Percentiles rank a stretch among this genome's conserved stretches.
Evolutionary conservation across 2,329 filamentous ascomycete genomes (phyloP).

Genomic region (Claviceps pusilla): DNA sequence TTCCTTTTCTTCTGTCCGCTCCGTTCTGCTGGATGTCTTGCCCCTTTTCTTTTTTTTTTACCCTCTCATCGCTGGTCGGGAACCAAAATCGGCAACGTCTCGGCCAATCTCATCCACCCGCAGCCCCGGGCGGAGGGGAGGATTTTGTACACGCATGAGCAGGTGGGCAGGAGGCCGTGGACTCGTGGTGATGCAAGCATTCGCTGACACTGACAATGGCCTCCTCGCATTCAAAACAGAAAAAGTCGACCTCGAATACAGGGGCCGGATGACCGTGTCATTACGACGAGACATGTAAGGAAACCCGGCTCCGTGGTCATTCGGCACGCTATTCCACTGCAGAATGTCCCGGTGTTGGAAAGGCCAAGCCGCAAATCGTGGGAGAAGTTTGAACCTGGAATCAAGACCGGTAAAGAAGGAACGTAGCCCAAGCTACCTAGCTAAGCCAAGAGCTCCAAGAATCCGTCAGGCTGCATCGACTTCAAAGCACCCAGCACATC

Average conservation of each 20-base stretch:
- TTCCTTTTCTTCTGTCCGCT: no score
- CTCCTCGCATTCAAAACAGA: neutral
- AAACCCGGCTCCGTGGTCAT: neutral
- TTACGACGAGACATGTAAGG: neutral
- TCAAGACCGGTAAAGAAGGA: neutral
- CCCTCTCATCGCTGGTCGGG: no score
- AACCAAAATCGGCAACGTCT: no score
- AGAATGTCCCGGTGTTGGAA: neutral
- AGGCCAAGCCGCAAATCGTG: neutral
- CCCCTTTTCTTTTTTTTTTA: no score
- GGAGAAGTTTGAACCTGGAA: neutral
- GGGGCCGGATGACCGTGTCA: neutral
- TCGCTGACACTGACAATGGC: neutral
- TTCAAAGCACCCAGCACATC: neutral
- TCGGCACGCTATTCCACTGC: neutral
- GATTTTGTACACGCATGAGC: no score
- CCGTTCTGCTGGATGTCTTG: no score
- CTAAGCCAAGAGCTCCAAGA: neutral
- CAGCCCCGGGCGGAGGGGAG: neutral
- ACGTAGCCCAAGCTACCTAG: neutral
- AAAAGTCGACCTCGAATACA: no score
- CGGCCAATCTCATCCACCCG: no score
- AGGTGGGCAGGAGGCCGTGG: no score
- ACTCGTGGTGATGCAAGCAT: neutral
- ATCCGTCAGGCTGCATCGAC: neutral